Evolutionary conservation across 192 early-diverging fungal genomes (phyloP).

Genomic region (Mortierella claussenii): DNA sequence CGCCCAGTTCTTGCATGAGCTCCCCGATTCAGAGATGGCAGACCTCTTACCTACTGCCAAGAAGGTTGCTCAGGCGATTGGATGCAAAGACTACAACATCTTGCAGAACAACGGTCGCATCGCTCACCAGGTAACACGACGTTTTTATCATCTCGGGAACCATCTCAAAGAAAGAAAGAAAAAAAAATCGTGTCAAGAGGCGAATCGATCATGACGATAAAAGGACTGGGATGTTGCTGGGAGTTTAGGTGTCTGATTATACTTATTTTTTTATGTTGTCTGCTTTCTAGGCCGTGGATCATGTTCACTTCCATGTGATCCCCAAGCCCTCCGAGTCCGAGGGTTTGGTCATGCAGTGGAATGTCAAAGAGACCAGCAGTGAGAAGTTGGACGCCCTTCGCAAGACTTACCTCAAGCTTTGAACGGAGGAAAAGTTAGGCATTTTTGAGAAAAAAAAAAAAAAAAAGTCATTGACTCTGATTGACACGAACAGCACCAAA

Average conservation of each 20-base stretch:
- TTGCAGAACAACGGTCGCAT: slow-evolving; percentile 78
- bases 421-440: slow-evolving; percentile 7
- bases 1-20: slow-evolving; percentile 89
- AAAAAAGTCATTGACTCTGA: no score
- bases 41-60: slow-evolving; percentile 90
- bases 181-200: not conserved
- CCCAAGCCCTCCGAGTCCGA: slow-evolving; percentile 74
- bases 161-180: no score
- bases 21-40: slow-evolving; percentile 84
- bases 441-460: no score
- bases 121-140: slow-evolving; percentile 72
- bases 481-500: no score
- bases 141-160: no score
- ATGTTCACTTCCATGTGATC: slow-evolving; percentile 97
- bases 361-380: slow-evolving; percentile 58
- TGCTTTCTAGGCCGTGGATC: slow-evolving; percentile 75
- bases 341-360: slow-evolving; percentile 81
- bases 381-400: slow-evolving; percentile 58
- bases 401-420: slow-evolving; percentile 55
- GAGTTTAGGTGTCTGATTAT: not conserved
- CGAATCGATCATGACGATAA: not conserved
- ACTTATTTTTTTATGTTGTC: slow-evolving; percentile 3
- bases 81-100: slow-evolving; percentile 80
- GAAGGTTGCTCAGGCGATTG: slow-evolving; percentile 85
- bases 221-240: not conserved